Conservation (phyloP, 2,329 filamentous ascomycete genomes). For the Clarireedia paspali region DNA sequence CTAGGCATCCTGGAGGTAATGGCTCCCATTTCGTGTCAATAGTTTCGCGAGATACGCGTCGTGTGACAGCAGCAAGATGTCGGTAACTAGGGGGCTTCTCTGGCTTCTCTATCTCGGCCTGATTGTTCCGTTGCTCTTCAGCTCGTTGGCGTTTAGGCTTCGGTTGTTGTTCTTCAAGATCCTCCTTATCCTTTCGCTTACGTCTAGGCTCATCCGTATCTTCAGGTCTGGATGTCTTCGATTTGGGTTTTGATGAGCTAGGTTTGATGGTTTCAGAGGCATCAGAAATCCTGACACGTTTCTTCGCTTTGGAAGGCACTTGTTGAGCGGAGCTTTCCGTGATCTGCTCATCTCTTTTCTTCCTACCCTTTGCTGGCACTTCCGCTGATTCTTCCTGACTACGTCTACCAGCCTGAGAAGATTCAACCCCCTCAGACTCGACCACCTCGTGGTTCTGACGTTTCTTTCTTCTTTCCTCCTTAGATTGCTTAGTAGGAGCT, state of each 20-base stretch:
- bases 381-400: background rate
- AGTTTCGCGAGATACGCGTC: constrained; percentile 49
- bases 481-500: background rate
- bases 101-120: constrained; percentile 2
- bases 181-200: constrained; percentile 2
- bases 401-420: background rate
- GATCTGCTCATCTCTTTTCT: background rate
- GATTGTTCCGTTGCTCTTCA: constrained; percentile 1
- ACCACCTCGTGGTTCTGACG: background rate
- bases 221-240: background rate
- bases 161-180: background rate
- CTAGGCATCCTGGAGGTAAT: constrained; percentile 46
- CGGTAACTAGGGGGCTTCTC: constrained; percentile 32
- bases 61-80: constrained; percentile 43
- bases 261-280: background rate
- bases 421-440: background rate
- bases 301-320: background rate
- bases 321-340: background rate
- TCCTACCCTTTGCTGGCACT: background rate
- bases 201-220: background rate
- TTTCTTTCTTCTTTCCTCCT: background rate
- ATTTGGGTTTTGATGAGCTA: background rate
- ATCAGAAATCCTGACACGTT: constrained; percentile 4
- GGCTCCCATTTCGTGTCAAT: constrained; percentile 64
- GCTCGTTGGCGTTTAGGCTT: constrained; percentile 11